Percentiles rank a stretch among this genome's conserved stretches.
Conservation (phyloP, 495 filamentous ascomycete species). For the Trichocladium uniseriatum region DNA sequence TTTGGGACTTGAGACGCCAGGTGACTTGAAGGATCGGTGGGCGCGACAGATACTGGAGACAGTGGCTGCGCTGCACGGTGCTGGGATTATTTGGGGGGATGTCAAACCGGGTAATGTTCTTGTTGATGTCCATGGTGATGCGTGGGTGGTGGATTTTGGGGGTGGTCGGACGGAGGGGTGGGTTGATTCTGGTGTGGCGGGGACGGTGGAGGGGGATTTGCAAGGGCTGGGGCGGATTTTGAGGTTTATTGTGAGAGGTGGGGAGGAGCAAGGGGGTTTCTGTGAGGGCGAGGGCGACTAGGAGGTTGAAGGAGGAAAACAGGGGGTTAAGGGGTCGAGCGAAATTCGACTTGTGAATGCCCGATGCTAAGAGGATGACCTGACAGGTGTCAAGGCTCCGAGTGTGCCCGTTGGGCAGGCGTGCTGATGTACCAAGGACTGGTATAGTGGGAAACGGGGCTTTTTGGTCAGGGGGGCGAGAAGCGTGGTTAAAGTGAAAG, state of each 20-base stretch:
- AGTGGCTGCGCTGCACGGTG: not conserved
- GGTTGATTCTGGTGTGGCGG: conserved; percentile 28
- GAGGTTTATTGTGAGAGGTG: not conserved
- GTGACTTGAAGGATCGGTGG: conserved; percentile 1
- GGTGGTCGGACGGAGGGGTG: conserved; percentile 35
- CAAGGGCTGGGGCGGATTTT: conserved; percentile 11
- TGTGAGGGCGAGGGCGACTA: too few species aligned
- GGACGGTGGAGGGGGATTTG: conserved; percentile 32
- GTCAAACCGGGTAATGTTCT: conserved; percentile 37
- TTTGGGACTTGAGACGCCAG: not conserved
- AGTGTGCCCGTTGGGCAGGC: too few species aligned
- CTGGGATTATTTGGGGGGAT: conserved; percentile 26
- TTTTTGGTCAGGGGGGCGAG: too few species aligned
- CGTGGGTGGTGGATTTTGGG: conserved; percentile 40
- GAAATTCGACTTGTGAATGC: too few species aligned
- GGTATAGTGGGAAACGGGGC: too few species aligned
- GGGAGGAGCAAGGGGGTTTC: not conserved
- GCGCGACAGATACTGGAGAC: not conserved
- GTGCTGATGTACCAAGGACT: too few species aligned
- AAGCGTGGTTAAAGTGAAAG: too few species aligned
- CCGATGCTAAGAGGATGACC: too few species aligned
- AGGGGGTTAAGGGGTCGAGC: too few species aligned
- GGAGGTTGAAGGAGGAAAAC: too few species aligned
- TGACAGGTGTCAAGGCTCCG: too few species aligned
- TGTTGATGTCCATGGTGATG: conserved; percentile 30